Evolutionary conservation across 1,284 basidiomycete genomes (phyloP), one percentile per base, ranked within the genome.

Genomic region (Ganoderma lucidum): DNA sequence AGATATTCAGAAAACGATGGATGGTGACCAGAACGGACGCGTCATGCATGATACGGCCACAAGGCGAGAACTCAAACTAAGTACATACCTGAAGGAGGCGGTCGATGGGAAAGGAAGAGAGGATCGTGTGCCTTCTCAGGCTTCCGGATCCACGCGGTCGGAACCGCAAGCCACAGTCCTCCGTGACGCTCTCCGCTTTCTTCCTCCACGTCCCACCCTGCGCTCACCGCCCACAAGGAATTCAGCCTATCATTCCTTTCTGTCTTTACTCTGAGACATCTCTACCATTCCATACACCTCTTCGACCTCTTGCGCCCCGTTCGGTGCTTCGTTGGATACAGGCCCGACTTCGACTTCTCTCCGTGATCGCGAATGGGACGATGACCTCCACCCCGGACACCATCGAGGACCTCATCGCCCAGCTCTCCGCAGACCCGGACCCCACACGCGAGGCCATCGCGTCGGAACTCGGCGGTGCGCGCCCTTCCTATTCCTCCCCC

Each of bases 401-500:
- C 19, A 73, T 89, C 39, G 81, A 85, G 58, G 75, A 81, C 3
- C 81, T 91, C 63, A 81, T 90, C 41, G 80, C 79, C 30, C 76
- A 83, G 28, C 81, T 92, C 41, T 81, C 82, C 53, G 76, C 80
- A 58, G 81, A 83, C 62, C 83, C 86, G 56, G 87, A 88, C 56
- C 85, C 86, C 55, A 86, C 87, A 53, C 81, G 83, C 74, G 90
- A 91, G 74, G 74, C 83, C 55, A 84, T 91, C 63, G 88, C 86
- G 37, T 90, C 87, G 55, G 92, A 93, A 81, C 83, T 93, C 62
- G 86, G 88, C 80, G 92, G 91, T 90, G 81, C 76, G 83, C 70
- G 71, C 71, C 66, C 74, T 73, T 71, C 74, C 65, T 67, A 58
- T 71, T 23, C 74, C 65, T 67, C 60, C 65, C 56, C 30, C 64